Base-by-base conservation (phyloP, 768 basidiomycete species). In the Dentipellis sp. region DNA sequence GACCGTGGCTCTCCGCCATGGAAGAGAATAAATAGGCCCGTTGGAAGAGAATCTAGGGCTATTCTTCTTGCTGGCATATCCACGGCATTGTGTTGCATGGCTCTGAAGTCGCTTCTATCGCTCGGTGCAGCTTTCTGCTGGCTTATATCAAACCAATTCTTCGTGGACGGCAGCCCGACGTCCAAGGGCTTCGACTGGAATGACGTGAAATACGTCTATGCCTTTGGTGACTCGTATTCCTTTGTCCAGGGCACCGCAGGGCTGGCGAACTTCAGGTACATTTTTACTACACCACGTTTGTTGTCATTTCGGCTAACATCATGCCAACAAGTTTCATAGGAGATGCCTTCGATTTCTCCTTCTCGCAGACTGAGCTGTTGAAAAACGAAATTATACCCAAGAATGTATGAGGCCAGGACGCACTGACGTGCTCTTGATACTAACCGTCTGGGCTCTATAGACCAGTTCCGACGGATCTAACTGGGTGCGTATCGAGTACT, bases 181-280 rank as follows among this genome's bases (percentile, higher is more conserved):
- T 19, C n/a, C n/a, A 7, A 45, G 17, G 14, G 19, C 8, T 45
- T 34, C 2, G 9, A 23, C 48, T 50, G 48, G 19, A 29, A 22
- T 7, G 48, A 11, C 21, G 22, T 50, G 19, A 50, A 50, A 35
- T 50, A 74, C 52, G 66, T 81, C 34, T 78, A 79, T 59, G 77
- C 77, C 6, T 81, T 81, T 58, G 80, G 79, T 4, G 80, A 80
- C 61, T 80, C 78, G 2, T 81, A 80, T 59, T 75, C 79, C 0
- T 80, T 80, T 56, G 77, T 81, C 0, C 74, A 78, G 62, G 79
- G 79, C 0, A 76, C 74, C 2, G 60, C 62, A 2, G 79, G 78
- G 1, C 63, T 63, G 55, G 71, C 77, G n/a, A 80, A 79, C 56
- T 80, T 75, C 60, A 79, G 79, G 79, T 74, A 47, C 36, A 63